Base-by-base conservation (phyloP, 2,329 filamentous ascomycete species). In the Colletotrichum sp. region DNA sequence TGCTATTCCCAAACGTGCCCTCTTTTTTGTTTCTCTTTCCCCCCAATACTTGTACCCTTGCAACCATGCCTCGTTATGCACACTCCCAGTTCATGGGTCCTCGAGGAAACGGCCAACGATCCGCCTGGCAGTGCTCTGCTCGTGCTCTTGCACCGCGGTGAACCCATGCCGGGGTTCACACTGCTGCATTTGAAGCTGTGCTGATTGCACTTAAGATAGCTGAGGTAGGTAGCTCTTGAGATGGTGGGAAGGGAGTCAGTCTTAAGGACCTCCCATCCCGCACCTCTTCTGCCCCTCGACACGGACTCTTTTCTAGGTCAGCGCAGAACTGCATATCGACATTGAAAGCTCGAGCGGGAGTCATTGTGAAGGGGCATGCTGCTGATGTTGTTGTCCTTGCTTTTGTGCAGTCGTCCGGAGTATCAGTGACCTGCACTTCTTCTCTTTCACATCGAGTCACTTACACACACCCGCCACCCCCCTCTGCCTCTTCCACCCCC, bases 361-460 rank as follows among this genome's bases (percentile, higher is more conserved):
- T 9, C 44, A 64, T 30, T 39, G 16, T 39, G n/a, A 26, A 68
- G 39, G 65, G 63, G 30, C 72, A 28, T 57, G 36, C 60, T 57
- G 36, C 60, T 32, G n/a, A 44, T 44, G 28, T 49, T 52, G 9
- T 21, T 39, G 16, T 32, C 64, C 30, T 63, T 32, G 63, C 63
- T 68, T 44, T 70, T 70, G 69, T 72, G 39, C 68, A 72, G 52
- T 67, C 62, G 72, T 72, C 63, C 68, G 62, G 68, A 68, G 52
- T 39, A 52, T 63, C 36, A 63, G 65, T 59, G 44, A 64, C 44
- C 44, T 52, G 44, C 44, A 52, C 44, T 52, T 21, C 44, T 3
- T 52, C 44, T 52, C n/a, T n/a, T n/a, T 52, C 44, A 49, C 44
- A 12, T 28, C 26, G 28, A 52, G n/a, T 26, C 30, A 66, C 66